Base-by-base conservation (phyloP, 2,329 filamentous ascomycete species). In the Diplodia corticola region DNA sequence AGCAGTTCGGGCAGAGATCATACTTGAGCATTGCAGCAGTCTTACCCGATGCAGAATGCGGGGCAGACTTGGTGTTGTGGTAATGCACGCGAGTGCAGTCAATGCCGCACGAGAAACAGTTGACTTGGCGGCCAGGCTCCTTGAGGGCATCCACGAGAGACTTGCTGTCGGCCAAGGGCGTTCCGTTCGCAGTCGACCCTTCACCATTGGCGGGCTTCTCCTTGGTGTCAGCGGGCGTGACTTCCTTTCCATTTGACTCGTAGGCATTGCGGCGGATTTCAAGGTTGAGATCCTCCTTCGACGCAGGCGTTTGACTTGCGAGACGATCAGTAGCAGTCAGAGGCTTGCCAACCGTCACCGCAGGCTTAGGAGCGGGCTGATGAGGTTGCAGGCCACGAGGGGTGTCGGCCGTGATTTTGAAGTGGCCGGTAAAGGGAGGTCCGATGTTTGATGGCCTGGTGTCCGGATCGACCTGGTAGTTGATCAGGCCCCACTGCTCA, bases 401-500 rank as follows among this genome's bases (percentile, higher is more conserved):
- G 0, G 95, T 99, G 77, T 99, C 95, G 74, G 93, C 95, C 66
- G 94, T 94, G 68, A 98, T 89, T 77, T 92, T 91, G 85, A 99
- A 99, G 78, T 99, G 95, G 46, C 95, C 95, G 4, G 95, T 99
- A 74, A 97, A 98, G 6, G 95, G 95, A 3, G 95, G 94, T 0
- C 94, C 94, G 71, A 98, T 94, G 77, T 93, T 95, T 1, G 95
- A 97, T 10, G 95, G 95, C 67, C 95, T 88, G 71, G 95, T 93
- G 76, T 97, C 94, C 33, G 94, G 92, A 79, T 99, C 95, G 74
- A 99, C 94, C 94, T 99, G 95, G 76, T 99, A 99, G 80, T 99
- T 99, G 78, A 99, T 97, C 74, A 99, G 83, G 7, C 95, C 95
- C 95, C 95, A 99, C 77, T 98, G 94, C 81, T 99, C 95, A 40